A percentile compares a stretch with the other conserved stretches of the same genome.
Conservation (phyloP, 1,284 basidiomycete genomes). For the Veloboletus limbatus region DNA sequence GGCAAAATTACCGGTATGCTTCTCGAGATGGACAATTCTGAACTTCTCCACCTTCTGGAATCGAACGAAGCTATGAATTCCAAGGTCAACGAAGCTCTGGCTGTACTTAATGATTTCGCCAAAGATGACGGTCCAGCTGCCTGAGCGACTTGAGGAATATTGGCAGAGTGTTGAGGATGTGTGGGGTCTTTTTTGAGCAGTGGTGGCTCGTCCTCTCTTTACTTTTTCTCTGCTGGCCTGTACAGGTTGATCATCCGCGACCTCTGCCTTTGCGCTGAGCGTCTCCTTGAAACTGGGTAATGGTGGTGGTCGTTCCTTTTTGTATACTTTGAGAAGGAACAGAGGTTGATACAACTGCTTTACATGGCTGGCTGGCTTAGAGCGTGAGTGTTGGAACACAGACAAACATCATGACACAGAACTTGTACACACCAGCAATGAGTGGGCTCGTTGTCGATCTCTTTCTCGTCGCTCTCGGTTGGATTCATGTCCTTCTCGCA, state of each 20-base stretch:
- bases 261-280: constrained; percentile 34
- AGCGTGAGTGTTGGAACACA: too few relatives aligned
- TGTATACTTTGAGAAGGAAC: constrained; percentile 60
- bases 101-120: constrained; percentile 76
- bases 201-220: constrained; percentile 35
- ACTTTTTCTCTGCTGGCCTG: constrained; percentile 17
- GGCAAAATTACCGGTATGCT: constrained; percentile 98
- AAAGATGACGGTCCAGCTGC: constrained; percentile 42
- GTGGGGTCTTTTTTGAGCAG: constrained; percentile 26
- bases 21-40: constrained; percentile 94
- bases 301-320: constrained; percentile 53
- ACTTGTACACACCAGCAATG: too few relatives aligned
- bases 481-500: constrained; percentile 68
- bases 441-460: constrained; percentile 43
- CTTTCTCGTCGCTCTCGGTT: constrained; percentile 54
- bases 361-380: too few relatives aligned
- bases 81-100: constrained; percentile 88
- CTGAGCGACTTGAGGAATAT: constrained; percentile 4
- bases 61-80: constrained; percentile 73
- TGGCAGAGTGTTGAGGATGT: constrained; percentile 9
- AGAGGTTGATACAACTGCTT: constrained; percentile 50
- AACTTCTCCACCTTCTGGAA: constrained; percentile 85
- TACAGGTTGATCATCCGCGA: constrained; percentile 37
- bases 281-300: constrained; percentile 39
- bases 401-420: too few relatives aligned